Evolutionary conservation across 2,329 filamentous ascomycete species (phyloP).

Genomic region (Massarina eburnea): DNA sequence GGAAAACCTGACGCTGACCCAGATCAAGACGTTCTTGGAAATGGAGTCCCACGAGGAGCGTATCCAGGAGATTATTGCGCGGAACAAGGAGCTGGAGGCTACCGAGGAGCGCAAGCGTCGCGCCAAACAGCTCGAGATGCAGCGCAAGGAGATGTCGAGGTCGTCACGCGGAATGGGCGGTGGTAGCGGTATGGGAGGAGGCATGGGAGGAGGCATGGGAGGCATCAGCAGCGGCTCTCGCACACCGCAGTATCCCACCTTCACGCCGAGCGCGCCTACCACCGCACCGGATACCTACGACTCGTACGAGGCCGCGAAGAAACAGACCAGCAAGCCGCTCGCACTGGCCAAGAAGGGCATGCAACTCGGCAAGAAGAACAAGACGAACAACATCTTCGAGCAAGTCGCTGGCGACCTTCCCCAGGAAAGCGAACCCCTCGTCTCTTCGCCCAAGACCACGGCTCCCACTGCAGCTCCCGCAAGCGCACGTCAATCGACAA

Average conservation of each 20-base stretch:
- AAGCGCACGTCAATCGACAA: conserved; percentile 63
- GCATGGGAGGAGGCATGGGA: conserved; percentile 26
- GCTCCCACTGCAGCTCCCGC: conserved; percentile 55
- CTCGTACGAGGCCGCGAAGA: conserved; percentile 95
- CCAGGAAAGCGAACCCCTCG: conserved; percentile 80
- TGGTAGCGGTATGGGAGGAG: conserved; percentile 24
- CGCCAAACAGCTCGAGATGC: conserved; percentile 97
- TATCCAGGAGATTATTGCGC: conserved; percentile 71
- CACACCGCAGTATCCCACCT: conserved; percentile 83
- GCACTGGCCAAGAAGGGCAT: conserved; percentile 93
- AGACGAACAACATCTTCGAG: conserved; percentile 96
- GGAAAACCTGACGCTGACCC: conserved; percentile 92
- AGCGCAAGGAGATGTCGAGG: conserved; percentile 92
- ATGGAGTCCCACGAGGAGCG: conserved; percentile 99
- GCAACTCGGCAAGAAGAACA: conserved; percentile 98
- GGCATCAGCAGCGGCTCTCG: too few species aligned
- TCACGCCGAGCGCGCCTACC: conserved; percentile 76
- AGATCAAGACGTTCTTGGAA: conserved; percentile 98
- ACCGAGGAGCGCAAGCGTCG: conserved; percentile 98
- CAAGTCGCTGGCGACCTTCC: conserved; percentile 89
- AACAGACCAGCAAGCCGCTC: conserved; percentile 80
- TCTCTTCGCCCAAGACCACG: conserved; percentile 59
- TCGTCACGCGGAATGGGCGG: conserved; percentile 58
- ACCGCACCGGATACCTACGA: conserved; percentile 82
- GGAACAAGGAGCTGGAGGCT: conserved; percentile 98